Evolutionary conservation across 208 protist species (phyloP), one percentile per base, ranked within the genome.

Genomic region (Trypanosoma caninum): DNA sequence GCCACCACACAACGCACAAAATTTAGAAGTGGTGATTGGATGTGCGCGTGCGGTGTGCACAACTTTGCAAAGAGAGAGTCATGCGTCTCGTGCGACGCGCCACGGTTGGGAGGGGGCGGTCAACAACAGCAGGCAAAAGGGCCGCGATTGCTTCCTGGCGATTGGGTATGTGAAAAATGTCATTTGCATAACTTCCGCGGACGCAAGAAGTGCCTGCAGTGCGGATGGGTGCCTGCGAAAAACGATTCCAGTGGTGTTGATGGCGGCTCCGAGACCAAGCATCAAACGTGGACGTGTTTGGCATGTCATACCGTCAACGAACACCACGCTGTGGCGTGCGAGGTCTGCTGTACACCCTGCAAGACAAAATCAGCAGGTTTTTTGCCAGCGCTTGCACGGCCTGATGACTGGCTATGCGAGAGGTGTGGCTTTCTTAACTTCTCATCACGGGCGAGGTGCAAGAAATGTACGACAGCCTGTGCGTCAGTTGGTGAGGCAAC

Each of bases 11-110:
- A 51, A 9, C 16, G 46, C 11, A 38, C 14, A 25, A 28, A 9
- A 1, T 70, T 76, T 40, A 61, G 35, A 35, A 25, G 30, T 10
- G 81, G 81, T 8, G 83, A 94, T 58, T 94, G 87, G 84, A 52
- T 77, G 27, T 94, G 87, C 62, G 60, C 38, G 0, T 94, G 87
- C 47, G 82, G 84, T 16, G 62, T 64, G 13, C 80, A 87, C 48
- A 94, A 94, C 60, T 91, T 94, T 57, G 65, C 81, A 0, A 65
- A 65, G 28, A 72, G 82, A 23, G 57, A 54, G 6, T 11, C 18
- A 0, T 91, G 84, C 46, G 27, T 81, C 2, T 58, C 54, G 3
- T 91, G 84, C 45, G n/a, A 46, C 1, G 56, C 68, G 13, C 30
- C 41, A 13, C 37, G 52, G 0, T 40, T 57, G 13, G 34, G 28